A percentile compares a stretch with the other conserved stretches of the same genome.
These are phyloP conservation scores for Paxillus rubicundulus DNA, from an alignment of 768 basidiomycete genomes.

Conservation along the genomic window DNA sequence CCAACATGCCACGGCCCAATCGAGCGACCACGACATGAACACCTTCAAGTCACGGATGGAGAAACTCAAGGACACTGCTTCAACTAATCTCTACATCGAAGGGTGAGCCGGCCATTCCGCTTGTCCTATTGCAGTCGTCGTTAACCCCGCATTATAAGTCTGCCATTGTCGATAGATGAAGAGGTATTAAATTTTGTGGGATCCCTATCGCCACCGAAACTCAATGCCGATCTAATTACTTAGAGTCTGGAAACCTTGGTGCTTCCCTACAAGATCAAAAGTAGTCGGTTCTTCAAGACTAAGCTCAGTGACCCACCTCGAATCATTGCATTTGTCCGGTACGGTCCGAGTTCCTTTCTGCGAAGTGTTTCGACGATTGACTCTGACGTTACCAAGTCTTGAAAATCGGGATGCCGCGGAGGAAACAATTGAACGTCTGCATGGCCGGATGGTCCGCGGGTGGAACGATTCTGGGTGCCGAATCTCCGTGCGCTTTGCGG, in stretches of 20 bases:
- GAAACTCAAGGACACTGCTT: slow-evolving; percentile 57
- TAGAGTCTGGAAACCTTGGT: slow-evolving; percentile 66
- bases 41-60: slow-evolving; percentile 83
- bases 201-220: neutral
- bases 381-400: slow-evolving; percentile 41
- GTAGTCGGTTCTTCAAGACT: slow-evolving; percentile 78
- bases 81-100: slow-evolving; percentile 82
- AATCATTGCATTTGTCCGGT: slow-evolving; percentile 83
- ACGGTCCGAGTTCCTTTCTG: slow-evolving; percentile 13
- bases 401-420: slow-evolving; percentile 72
- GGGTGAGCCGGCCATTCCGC: slow-evolving; percentile 39
- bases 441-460: slow-evolving; percentile 78
- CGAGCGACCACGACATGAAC: slow-evolving; percentile 31
- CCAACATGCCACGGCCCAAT: slow-evolving; percentile 25
- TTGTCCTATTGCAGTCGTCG: neutral
- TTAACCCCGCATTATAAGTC: slow-evolving; percentile 31
- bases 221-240: neutral
- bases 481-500: slow-evolving; percentile 78
- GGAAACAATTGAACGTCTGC: slow-evolving; percentile 72
- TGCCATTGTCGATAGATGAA: slow-evolving; percentile 70
- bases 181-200: slow-evolving; percentile 34
- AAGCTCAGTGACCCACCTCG: slow-evolving; percentile 71
- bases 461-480: slow-evolving; percentile 75
- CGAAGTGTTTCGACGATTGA: neutral
- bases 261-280: slow-evolving; percentile 68